phyloP scores from a whole-genome alignment of 495 filamentous ascomycete species.

The Tuber brumale region DNA sequence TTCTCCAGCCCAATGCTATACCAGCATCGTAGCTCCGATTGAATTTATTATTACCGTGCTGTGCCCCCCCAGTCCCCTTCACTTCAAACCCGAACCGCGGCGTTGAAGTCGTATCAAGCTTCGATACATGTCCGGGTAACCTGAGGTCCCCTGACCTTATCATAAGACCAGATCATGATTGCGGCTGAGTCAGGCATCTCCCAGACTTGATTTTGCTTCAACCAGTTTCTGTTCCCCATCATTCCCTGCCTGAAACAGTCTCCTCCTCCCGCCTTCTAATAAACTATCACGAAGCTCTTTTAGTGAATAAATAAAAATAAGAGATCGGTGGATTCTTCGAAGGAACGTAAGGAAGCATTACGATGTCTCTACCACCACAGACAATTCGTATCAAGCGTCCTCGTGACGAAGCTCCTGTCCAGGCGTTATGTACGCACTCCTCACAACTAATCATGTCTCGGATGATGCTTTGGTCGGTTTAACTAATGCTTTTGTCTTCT shows the following conservation, averaged over 20 bases:
- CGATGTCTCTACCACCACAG: constrained; percentile 35
- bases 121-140: background rate
- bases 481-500: background rate
- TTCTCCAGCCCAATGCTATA: background rate
- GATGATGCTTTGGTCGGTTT: background rate
- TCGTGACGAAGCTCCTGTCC: constrained; percentile 39
- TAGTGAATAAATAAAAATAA: background rate
- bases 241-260: background rate
- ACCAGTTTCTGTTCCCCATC: background rate
- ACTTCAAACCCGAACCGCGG: background rate
- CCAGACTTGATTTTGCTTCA: background rate
- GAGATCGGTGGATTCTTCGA: background rate
- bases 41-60: background rate
- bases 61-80: too few species aligned
- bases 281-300: background rate
- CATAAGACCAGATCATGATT: background rate
- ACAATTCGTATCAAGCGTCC: constrained; percentile 41
- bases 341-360: background rate
- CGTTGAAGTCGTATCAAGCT: background rate
- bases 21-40: background rate
- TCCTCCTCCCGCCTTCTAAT: background rate
- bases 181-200: background rate
- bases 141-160: background rate
- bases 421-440: constrained; percentile 28
- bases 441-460: background rate